Conservation (phyloP, 2,329 filamentous ascomycete species). For the Akanthomyces uredinophilus region DNA sequence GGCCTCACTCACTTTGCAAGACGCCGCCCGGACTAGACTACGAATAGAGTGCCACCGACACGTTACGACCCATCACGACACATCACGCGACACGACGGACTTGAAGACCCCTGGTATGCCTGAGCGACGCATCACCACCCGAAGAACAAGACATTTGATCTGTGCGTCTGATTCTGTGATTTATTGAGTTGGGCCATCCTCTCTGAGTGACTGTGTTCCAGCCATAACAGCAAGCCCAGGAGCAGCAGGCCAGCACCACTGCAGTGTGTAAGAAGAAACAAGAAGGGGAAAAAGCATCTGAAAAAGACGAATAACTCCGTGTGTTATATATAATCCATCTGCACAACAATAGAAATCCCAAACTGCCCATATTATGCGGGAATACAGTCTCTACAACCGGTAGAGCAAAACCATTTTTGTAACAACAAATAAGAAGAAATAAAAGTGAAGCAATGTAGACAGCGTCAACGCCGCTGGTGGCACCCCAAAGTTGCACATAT, state of each 20-base stretch:
- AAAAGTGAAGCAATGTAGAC: background rate
- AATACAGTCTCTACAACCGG: background rate
- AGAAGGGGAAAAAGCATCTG: background rate
- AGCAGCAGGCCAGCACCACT: background rate
- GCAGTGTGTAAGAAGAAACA: background rate
- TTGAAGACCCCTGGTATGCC: background rate
- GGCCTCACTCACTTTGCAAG: too few species aligned
- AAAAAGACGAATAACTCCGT: background rate
- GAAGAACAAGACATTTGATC: background rate
- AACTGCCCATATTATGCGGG: conserved; percentile 7
- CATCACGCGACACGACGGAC: background rate
- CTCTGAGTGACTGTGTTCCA: background rate
- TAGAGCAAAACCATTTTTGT: background rate
- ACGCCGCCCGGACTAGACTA: background rate
- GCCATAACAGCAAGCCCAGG: background rate
- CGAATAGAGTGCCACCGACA: background rate
- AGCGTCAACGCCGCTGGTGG: background rate
- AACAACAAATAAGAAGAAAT: background rate
- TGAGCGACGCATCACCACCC: background rate
- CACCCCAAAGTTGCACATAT: background rate
- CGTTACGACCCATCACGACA: conserved; percentile 1
- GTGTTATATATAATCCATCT: background rate
- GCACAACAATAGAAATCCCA: background rate
- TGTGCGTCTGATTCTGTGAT: background rate
- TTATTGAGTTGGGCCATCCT: background rate